Base-by-base conservation (phyloP, 2,329 filamentous ascomycete species). In the Laburnicola sp. region DNA sequence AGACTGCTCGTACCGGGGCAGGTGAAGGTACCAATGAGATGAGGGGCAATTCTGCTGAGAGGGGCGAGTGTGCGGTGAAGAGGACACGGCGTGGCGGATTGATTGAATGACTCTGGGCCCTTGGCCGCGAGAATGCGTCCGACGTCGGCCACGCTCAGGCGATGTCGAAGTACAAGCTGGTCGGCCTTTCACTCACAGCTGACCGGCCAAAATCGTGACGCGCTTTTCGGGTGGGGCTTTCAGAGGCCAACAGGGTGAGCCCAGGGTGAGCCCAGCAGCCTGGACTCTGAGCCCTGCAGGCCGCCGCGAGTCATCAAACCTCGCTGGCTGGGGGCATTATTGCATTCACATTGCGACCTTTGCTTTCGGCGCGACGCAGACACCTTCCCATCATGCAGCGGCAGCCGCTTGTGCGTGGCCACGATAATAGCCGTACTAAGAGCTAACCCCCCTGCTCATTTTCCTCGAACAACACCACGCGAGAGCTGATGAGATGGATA, bases 341-440 rank as follows among this genome's bases (percentile, higher is more conserved):
- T 16, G 16, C 16, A 16, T 16, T 16, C 16, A 16, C 16, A 16
- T 16, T 16, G 16, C 16, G 16, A 16, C 16, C 16, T 16, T 16
- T 16, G 16, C 16, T 16, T 16, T 16, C 16, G 16, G 16, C 16
- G 16, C 16, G 16, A 16, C 16, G 16, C 16, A 16, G 16, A 16
- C 16, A 16, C 8, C n/a, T 31, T 26, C 7, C 34, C 32, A 16
- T 27, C 31, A 45, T 38, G 34, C 25, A 30, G 11, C 23, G 2
- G n/a, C 11, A 6, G 9, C 10, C 25, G 6, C n/a, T 10, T 22
- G 27, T 3, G 11, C 41, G 21, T 5, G 23, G n/a, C 23, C 42
- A 6, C 43, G 26, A 45, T 45, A 45, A 16, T 34, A 45, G n/a
- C n/a, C 23, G 25, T 8, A 26, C 31, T 45, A 45, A 45, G 43